A percentile compares a stretch with the other conserved stretches of the same genome.
These are phyloP conservation scores for Nemania diffusa DNA, from an alignment of 2,329 filamentous ascomycete species.

Conservation along the genomic window DNA sequence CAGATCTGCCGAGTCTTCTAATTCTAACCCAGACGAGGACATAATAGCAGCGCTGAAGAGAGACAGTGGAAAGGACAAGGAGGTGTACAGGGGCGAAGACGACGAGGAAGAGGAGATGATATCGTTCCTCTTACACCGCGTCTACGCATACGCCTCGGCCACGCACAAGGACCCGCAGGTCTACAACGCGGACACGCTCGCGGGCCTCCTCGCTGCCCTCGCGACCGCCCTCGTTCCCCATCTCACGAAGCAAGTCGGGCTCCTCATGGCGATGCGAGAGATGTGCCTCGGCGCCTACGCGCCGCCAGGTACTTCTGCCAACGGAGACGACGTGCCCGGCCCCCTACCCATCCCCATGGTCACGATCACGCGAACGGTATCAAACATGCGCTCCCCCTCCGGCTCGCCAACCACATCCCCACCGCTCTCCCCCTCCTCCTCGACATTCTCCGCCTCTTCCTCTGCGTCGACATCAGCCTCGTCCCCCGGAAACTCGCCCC, in stretches of 20 bases:
- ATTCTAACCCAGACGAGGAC: neutral
- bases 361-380: constrained; percentile 19
- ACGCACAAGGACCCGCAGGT: constrained; percentile 25
- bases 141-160: constrained; percentile 33
- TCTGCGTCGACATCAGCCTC: constrained; percentile 6
- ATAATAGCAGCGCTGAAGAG: neutral
- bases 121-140: constrained; percentile 26
- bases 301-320: neutral
- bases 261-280: constrained; percentile 33
- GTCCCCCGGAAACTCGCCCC: constrained; percentile 6
- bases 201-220: constrained; percentile 25
- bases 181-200: constrained; percentile 18
- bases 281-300: constrained; percentile 23
- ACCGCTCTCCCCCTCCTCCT: neutral
- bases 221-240: constrained; percentile 33
- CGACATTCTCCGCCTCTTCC: neutral
- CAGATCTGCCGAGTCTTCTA: neutral
- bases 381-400: neutral
- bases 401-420: neutral
- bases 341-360: constrained; percentile 24
- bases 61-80: constrained; percentile 1
- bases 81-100: neutral
- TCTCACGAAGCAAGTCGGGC: constrained; percentile 29
- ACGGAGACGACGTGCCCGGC: neutral
- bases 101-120: constrained; percentile 22